Percentiles rank a stretch among this genome's conserved stretches.
phyloP scores from a whole-genome alignment of 495 filamentous ascomycete genomes.

The Penicillium coprophilum region DNA sequence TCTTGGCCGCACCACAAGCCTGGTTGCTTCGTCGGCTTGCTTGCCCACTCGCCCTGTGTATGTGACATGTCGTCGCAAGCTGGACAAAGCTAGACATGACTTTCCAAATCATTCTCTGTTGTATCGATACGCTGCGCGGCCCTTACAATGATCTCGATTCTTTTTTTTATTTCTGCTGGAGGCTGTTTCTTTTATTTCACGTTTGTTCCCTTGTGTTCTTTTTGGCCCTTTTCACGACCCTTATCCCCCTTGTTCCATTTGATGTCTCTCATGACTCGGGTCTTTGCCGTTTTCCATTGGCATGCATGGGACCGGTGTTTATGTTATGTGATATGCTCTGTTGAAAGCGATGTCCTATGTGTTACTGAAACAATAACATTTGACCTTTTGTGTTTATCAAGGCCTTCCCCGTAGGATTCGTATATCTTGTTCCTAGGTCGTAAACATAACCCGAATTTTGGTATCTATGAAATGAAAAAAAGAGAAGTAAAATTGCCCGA shows the following conservation, averaged over 20 bases:
- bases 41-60: slow-evolving; percentile 23
- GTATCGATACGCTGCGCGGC: slow-evolving; percentile 29
- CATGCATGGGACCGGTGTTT: slow-evolving; percentile 52
- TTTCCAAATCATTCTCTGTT: slow-evolving; percentile 22
- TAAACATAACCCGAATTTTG: slow-evolving; percentile 1
- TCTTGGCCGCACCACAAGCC: slow-evolving; percentile 36
- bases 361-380: slow-evolving; percentile 30
- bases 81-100: slow-evolving; percentile 34
- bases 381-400: slow-evolving; percentile 19
- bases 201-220: slow-evolving; percentile 26
- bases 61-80: slow-evolving; percentile 30
- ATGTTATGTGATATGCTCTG: slow-evolving; percentile 32
- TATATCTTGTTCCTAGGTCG: background rate
- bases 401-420: background rate
- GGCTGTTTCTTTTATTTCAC: slow-evolving; percentile 26
- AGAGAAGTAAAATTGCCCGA: slow-evolving; percentile 1
- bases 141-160: slow-evolving; percentile 12
- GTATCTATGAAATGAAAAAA: slow-evolving; percentile 19
- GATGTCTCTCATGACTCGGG: slow-evolving; percentile 41
- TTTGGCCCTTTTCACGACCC: slow-evolving; percentile 23
- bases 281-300: slow-evolving; percentile 34
- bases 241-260: slow-evolving; percentile 24
- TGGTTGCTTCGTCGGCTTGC: slow-evolving; percentile 43
- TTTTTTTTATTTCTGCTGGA: slow-evolving; percentile 17
- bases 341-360: slow-evolving; percentile 38